A percentile compares a stretch with the other conserved stretches of the same genome.
Conservation (phyloP, 352 stramenopile species). For the Globisporangium rhizosaccharum region DNA sequence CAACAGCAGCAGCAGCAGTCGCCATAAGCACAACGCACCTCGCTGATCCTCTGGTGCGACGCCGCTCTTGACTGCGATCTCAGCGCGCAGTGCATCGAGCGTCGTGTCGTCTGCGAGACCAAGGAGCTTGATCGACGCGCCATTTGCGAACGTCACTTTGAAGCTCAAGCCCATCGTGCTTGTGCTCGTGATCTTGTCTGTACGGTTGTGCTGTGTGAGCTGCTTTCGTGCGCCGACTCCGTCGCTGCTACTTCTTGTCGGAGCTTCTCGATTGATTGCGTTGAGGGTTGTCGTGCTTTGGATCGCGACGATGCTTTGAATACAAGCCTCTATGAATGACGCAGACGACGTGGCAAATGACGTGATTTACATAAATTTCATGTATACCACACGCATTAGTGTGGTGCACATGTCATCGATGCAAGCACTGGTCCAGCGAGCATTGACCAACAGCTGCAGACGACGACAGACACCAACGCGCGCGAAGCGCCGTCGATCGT, state of each 20-base stretch:
- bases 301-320: no score
- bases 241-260: neutral
- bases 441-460: no score
- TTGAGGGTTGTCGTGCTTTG: neutral
- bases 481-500: conserved; percentile 11
- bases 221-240: neutral
- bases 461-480: no score
- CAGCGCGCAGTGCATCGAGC: conserved; percentile 43
- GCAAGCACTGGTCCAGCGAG: no score
- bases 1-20: neutral
- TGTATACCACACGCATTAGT: no score
- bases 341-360: no score
- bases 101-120: conserved; percentile 53
- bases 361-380: no score
- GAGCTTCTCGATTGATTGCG: conserved; percentile 11
- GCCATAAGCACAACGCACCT: conserved; percentile 17
- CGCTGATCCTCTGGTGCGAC: neutral
- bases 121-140: conserved; percentile 68
- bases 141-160: conserved; percentile 74
- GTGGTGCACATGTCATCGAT: no score
- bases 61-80: conserved; percentile 47
- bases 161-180: conserved; percentile 25
- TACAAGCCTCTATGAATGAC: no score
- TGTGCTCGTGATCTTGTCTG: neutral
- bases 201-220: neutral